Percentiles rank a stretch among this genome's conserved stretches.
phyloP scores from a whole-genome alignment of 139 green algal genomes.

The Bryopsis sp. region DNA sequence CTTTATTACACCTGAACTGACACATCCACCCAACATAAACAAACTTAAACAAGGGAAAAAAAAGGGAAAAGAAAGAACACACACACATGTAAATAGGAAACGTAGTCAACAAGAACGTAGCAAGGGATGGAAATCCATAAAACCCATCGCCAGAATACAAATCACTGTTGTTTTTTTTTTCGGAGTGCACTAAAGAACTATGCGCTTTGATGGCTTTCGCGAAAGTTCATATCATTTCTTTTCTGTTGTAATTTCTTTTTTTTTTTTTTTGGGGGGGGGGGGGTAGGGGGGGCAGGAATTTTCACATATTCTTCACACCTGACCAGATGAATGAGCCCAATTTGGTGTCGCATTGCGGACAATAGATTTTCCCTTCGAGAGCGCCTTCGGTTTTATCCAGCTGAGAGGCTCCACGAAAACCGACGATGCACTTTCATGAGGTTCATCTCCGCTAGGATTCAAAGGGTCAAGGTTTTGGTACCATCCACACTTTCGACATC shows the following conservation, averaged over 20 bases:
- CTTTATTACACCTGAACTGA: conserved; percentile 35
- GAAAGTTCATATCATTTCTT: too few species aligned
- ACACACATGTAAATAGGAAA: background rate
- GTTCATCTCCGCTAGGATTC: too few species aligned
- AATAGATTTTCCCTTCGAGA: conserved; percentile 78
- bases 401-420: conserved; percentile 71
- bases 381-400: conserved; percentile 64
- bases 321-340: conserved; percentile 82
- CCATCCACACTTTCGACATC: background rate
- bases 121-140: too few species aligned
- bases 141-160: too few species aligned
- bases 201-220: too few species aligned
- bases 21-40: background rate
- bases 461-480: background rate
- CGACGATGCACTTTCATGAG: too few species aligned
- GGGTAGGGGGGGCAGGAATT: background rate
- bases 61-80: background rate
- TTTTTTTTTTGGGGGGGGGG: background rate
- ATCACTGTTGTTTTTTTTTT: too few species aligned
- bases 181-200: too few species aligned
- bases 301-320: conserved; percentile 29
- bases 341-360: conserved; percentile 48
- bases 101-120: background rate
- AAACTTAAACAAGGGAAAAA: background rate
- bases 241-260: background rate